These are phyloP conservation scores for Solanum sparsipilum DNA, from an alignment of 257 asterid species.

Conservation along the genomic window DNA sequence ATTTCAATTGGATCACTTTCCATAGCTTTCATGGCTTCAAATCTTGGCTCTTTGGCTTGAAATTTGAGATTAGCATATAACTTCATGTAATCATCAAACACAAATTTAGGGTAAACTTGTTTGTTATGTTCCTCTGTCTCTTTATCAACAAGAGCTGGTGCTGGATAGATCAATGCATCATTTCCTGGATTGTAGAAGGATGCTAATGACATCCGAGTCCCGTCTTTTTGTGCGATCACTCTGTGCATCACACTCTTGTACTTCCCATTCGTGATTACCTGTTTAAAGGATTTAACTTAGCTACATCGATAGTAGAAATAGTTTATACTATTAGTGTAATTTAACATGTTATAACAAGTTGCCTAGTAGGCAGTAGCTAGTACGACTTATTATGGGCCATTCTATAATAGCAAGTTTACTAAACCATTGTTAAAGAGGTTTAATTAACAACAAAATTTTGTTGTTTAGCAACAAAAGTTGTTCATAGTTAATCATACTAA, in stretches of 20 bases:
- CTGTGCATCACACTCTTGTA: slow-evolving; percentile 20
- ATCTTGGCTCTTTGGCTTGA: slow-evolving; percentile 25
- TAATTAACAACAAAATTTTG: neutral
- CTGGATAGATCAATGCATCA: slow-evolving; percentile 22
- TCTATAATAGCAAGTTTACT: too few species aligned
- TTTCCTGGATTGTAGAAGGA: slow-evolving; percentile 23
- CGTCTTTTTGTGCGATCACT: slow-evolving; percentile 16
- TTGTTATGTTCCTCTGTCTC: neutral
- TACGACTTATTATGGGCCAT: neutral
- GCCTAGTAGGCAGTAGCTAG: neutral
- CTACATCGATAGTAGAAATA: neutral
- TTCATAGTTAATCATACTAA: neutral
- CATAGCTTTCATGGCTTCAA: slow-evolving; percentile 16
- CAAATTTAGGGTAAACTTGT: slow-evolving; percentile 14
- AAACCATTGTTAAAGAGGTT: neutral
- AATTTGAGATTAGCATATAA: slow-evolving; percentile 13
- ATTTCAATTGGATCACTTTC: slow-evolving; percentile 3
- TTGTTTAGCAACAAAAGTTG: neutral
- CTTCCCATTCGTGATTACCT: slow-evolving; percentile 21
- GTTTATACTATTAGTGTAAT: neutral
- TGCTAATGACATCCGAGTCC: slow-evolving; percentile 16
- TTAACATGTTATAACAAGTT: neutral
- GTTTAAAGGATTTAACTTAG: neutral
- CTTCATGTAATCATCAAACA: slow-evolving; percentile 21
- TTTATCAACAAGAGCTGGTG: slow-evolving; percentile 1